Evolutionary conservation across 805 yeast genomes (phyloP).

Genomic region (Lachancea sp.): DNA sequence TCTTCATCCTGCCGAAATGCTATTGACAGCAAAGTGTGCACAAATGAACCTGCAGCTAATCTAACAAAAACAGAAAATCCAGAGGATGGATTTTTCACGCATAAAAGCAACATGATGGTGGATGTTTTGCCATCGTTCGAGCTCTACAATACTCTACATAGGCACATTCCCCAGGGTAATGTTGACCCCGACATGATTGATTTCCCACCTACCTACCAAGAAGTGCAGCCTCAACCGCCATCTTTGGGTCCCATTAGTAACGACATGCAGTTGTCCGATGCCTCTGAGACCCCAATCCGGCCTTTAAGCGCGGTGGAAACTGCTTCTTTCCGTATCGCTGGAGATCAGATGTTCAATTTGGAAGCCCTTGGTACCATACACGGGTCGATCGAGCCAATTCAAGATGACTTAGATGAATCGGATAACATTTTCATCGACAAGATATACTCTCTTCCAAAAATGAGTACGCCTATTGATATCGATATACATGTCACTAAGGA

Average conservation of each 20-base stretch:
- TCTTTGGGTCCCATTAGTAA: conserved; percentile 1
- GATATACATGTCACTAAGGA: conserved; percentile 47
- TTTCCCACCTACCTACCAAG: conserved; percentile 34
- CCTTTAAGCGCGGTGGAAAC: background rate
- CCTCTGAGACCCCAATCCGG: background rate
- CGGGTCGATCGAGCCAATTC: conserved; percentile 23
- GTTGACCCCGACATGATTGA: conserved; percentile 28
- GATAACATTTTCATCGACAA: conserved; percentile 48
- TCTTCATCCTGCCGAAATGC: background rate
- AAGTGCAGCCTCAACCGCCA: conserved; percentile 11
- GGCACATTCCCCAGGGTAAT: conserved; percentile 38
- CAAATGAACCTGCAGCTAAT: background rate
- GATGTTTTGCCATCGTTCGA: conserved; percentile 66
- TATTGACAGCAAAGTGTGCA: background rate
- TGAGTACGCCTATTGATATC: conserved; percentile 41
- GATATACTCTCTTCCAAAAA: conserved; percentile 43
- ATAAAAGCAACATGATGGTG: conserved; percentile 26
- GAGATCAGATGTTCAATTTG: conserved; percentile 3
- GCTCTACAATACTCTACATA: conserved; percentile 48
- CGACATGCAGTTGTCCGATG: background rate
- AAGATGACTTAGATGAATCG: conserved; percentile 31
- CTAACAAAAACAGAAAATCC: background rate
- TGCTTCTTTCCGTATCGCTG: conserved; percentile 1
- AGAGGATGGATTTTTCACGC: background rate
- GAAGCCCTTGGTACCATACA: conserved; percentile 10